Conservation (phyloP, 202 grass and related monocot genomes). For the Zoysia matrella region DNA sequence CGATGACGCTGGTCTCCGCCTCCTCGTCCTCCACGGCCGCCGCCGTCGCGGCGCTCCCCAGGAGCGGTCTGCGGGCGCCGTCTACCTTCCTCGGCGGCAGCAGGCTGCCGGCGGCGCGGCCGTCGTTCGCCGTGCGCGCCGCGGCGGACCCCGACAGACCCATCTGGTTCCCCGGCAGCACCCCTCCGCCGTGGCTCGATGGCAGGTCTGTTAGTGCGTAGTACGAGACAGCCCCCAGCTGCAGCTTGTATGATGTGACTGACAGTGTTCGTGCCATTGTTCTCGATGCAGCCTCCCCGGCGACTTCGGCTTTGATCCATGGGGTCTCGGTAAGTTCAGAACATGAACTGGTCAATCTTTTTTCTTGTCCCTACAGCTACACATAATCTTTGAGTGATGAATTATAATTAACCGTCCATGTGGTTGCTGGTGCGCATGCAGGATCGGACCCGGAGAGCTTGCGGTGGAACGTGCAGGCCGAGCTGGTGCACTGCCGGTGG, state of each 20-base stretch:
- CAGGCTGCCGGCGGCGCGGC: conserved; percentile 46
- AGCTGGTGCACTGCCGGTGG: conserved; percentile 98
- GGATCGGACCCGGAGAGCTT: conserved; percentile 97
- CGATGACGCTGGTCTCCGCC: conserved; percentile 68
- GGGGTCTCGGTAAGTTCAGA: conserved; percentile 75
- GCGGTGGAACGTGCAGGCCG: conserved; percentile 91
- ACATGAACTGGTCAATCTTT: neutral
- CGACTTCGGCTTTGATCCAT: conserved; percentile 95
- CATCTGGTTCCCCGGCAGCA: conserved; percentile 99
- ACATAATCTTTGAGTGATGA: neutral
- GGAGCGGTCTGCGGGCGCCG: conserved; percentile 42
- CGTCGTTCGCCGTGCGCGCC: conserved; percentile 67
- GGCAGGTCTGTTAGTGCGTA: conserved; percentile 59
- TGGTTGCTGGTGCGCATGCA: neutral
- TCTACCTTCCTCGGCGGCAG: conserved; percentile 62
- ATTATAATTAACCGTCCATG: neutral
- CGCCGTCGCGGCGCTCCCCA: conserved; percentile 73
- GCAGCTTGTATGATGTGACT: neutral
- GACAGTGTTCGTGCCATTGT: conserved; percentile 23
- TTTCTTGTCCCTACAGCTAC: too few species aligned
- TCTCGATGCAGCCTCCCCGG: conserved; percentile 83
- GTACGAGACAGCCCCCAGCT: neutral
- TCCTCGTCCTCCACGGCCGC: conserved; percentile 81
- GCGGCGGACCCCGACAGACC: conserved; percentile 64
- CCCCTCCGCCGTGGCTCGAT: conserved; percentile 93